phyloP scores from a whole-genome alignment of 768 basidiomycete species.

The Myochromella boudieri region DNA sequence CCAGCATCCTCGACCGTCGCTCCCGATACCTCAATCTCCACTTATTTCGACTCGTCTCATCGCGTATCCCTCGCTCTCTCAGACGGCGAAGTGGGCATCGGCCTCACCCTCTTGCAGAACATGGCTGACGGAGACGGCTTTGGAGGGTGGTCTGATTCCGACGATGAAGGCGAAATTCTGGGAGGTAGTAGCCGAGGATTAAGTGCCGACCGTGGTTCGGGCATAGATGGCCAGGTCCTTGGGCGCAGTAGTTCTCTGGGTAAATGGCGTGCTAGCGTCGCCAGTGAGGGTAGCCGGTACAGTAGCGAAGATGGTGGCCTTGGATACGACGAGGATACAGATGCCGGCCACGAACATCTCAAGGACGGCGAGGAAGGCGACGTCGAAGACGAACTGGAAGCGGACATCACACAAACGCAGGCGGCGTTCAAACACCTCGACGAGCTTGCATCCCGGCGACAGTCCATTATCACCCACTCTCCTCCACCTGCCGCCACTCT shows the following conservation, averaged over 20 bases:
- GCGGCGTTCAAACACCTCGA: not conserved
- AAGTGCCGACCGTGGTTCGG: not conserved
- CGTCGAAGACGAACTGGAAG: constrained; percentile 11
- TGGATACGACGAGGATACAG: constrained; percentile 21
- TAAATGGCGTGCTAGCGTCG: constrained; percentile 21
- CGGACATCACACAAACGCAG: constrained; percentile 9
- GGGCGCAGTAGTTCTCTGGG: no score
- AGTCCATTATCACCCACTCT: not conserved
- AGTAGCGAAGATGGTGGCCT: constrained; percentile 17
- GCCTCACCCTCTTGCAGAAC: constrained; percentile 61
- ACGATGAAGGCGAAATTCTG: constrained; percentile 17
- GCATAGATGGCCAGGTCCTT: not conserved
- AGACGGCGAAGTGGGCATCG: constrained; percentile 69
- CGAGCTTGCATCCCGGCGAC: not conserved
- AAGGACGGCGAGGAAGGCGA: not conserved
- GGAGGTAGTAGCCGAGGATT: not conserved
- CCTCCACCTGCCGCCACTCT: not conserved
- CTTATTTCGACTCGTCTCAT: constrained; percentile 22
- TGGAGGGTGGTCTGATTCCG: constrained; percentile 26
- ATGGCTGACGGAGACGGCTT: constrained; percentile 33
- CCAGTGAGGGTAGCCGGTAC: constrained; percentile 21
- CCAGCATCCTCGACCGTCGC: constrained; percentile 5
- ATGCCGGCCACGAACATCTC: constrained; percentile 19
- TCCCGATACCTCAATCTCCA: constrained; percentile 20
- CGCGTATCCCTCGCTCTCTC: constrained; percentile 40